phyloP scores from a whole-genome alignment of 495 filamentous ascomycete species.

The Trichoderma reesei region DNA sequence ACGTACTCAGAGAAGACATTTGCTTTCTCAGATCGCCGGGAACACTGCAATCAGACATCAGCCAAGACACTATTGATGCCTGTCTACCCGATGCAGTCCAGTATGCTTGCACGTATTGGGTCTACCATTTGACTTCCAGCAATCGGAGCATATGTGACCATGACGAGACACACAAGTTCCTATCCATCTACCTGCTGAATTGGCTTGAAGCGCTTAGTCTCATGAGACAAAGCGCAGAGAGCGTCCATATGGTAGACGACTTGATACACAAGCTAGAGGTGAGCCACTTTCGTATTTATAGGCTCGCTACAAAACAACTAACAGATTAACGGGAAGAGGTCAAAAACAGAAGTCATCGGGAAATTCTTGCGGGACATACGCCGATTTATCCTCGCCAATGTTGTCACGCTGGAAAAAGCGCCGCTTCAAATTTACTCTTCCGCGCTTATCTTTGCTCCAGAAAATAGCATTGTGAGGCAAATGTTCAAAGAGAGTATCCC shows the following conservation, averaged over 20 bases:
- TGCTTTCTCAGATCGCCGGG: slow-evolving; percentile 12
- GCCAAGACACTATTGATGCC: slow-evolving; percentile 1
- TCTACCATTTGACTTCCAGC: slow-evolving; percentile 24
- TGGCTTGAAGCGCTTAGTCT: slow-evolving; percentile 25
- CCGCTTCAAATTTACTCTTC: slow-evolving; percentile 10
- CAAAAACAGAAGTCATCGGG: not conserved
- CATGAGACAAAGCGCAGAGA: slow-evolving; percentile 10
- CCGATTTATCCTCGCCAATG: not conserved
- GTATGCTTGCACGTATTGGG: slow-evolving; percentile 34
- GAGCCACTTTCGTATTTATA: not conserved
- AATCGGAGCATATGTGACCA: slow-evolving; percentile 13
- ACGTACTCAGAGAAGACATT: slow-evolving; percentile 15
- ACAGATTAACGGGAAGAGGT: not conserved
- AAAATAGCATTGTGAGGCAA: not conserved
- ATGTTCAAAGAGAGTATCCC: slow-evolving; percentile 6
- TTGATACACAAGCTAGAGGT: not conserved
- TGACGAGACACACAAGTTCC: slow-evolving; percentile 18
- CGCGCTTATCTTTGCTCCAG: slow-evolving; percentile 9
- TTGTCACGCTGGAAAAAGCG: not conserved
- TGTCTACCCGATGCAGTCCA: slow-evolving; percentile 16
- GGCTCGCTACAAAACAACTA: not conserved
- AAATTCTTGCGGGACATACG: not conserved
- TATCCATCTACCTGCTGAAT: slow-evolving; percentile 26
- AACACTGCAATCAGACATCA: not conserved
- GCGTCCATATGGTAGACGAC: not conserved